Evolutionary conservation across 2,329 filamentous ascomycete species (phyloP).

Genomic region (Chrysosporium keratinophilum): DNA sequence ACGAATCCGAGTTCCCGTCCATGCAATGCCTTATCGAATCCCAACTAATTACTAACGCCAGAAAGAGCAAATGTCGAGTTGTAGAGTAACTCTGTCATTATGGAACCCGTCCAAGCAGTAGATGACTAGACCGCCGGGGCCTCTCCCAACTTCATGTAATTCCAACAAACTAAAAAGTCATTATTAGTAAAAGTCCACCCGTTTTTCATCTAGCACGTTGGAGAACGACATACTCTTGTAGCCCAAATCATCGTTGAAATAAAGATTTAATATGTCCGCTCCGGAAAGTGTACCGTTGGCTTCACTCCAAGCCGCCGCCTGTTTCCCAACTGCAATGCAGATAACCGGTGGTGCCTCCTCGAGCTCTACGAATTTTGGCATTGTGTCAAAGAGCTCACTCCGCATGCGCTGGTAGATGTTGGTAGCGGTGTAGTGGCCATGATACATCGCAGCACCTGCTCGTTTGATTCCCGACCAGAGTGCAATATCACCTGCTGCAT

Average conservation of each 20-base stretch:
- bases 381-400: conserved; percentile 21
- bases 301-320: conserved; percentile 52
- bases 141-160: conserved; percentile 14
- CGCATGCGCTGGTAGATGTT: conserved; percentile 54
- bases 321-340: conserved; percentile 56
- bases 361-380: conserved; percentile 41
- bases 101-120: background rate
- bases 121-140: background rate
- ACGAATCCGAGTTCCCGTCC: background rate
- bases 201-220: background rate
- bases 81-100: background rate
- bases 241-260: conserved; percentile 57
- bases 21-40: background rate
- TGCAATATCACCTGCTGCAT: conserved; percentile 57
- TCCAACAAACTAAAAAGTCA: conserved; percentile 26
- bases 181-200: background rate
- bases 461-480: conserved; percentile 66
- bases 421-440: conserved; percentile 52
- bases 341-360: conserved; percentile 52
- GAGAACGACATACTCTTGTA: conserved; percentile 33
- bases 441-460: conserved; percentile 60
- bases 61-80: background rate
- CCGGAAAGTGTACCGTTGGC: conserved; percentile 48
- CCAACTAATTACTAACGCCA: background rate
- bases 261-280: conserved; percentile 50